Conservation (phyloP, 305 asterid species). For the Rubia tinctorum region DNA sequence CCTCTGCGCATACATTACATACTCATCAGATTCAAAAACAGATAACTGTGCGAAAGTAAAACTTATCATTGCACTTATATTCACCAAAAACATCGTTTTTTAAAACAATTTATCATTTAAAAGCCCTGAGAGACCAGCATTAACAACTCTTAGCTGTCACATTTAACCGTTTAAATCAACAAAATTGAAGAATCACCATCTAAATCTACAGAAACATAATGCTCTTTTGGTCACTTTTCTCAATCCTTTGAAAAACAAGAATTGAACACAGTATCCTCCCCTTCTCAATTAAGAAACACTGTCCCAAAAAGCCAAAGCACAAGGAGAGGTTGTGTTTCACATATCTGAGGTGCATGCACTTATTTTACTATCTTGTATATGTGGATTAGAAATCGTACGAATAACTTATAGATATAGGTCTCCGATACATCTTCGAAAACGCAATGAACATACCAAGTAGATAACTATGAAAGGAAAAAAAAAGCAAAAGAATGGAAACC, state of each 20-base stretch:
- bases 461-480: not conserved
- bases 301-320: not conserved
- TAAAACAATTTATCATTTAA: not conserved
- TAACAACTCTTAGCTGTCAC: not conserved
- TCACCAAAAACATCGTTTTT: not conserved
- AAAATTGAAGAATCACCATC: not conserved
- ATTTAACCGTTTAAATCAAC: not conserved
- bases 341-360: too few species aligned
- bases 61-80: not conserved
- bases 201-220: not conserved
- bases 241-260: not conserved
- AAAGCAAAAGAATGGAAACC: not conserved
- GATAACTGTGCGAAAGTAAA: slow-evolving; percentile 1
- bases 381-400: not conserved
- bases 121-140: not conserved
- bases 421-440: not conserved
- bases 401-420: not conserved
- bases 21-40: slow-evolving; percentile 18
- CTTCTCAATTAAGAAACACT: not conserved
- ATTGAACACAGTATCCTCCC: too few species aligned
- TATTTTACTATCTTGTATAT: too few species aligned
- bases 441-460: not conserved
- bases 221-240: not conserved
- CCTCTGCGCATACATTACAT: slow-evolving; percentile 41
- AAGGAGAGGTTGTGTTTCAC: not conserved